A percentile compares a stretch with the other conserved stretches of the same genome.
Evolutionary conservation across 2,329 filamentous ascomycete genomes (phyloP).

Genomic region (Cladosporium oxysporum): DNA sequence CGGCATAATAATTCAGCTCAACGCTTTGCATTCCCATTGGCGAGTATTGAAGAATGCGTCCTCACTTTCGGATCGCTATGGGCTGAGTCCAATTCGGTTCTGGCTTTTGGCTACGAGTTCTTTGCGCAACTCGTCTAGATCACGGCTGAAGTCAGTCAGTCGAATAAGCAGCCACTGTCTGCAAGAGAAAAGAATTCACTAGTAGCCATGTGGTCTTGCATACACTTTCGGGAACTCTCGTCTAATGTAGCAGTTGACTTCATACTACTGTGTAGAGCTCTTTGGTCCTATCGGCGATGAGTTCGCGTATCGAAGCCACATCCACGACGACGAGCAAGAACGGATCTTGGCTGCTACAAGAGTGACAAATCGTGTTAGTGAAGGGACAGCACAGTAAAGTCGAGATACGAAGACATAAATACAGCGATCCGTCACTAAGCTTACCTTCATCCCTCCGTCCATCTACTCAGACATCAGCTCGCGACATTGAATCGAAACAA

Average conservation of each 20-base stretch:
- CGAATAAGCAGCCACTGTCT: neutral
- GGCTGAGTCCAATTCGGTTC: neutral
- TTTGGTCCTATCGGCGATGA: neutral
- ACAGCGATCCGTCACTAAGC: neutral
- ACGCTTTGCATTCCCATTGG: neutral
- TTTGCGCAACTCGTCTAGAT: neutral
- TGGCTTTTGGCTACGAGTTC: neutral
- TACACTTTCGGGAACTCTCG: neutral
- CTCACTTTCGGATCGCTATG: neutral
- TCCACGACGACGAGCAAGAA: constrained; percentile 2
- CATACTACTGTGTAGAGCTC: neutral
- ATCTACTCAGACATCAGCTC: neutral
- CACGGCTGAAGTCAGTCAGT: neutral
- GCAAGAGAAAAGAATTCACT: neutral
- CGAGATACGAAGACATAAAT: neutral
- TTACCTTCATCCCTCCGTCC: neutral
- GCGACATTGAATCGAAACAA: neutral
- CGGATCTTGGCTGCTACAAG: neutral
- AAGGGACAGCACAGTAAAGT: neutral
- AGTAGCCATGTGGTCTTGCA: constrained; percentile 7
- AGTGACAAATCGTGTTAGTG: constrained; percentile 8
- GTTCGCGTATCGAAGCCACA: constrained; percentile 2
- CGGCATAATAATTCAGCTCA: neutral
- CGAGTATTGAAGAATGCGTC: neutral
- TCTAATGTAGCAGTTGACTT: constrained; percentile 5